Evolutionary conservation across 2,329 filamentous ascomycete species (phyloP).

Genomic region (Alternaria gaisen): DNA sequence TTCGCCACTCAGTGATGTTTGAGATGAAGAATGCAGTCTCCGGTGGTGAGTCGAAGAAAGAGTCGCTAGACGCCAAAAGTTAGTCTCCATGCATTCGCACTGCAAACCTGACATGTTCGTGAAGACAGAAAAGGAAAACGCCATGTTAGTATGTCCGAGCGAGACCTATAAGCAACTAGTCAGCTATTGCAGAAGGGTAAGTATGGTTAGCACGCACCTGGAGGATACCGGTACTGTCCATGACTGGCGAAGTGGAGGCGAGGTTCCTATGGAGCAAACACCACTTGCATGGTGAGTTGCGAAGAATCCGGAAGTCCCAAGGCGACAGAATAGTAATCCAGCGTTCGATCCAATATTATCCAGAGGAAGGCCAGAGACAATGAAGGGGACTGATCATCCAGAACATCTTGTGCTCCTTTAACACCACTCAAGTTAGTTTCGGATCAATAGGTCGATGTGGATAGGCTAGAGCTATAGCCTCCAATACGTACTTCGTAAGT

Average conservation of each 20-base stretch:
- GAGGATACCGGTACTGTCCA: conserved; percentile 9
- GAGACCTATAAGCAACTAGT: conserved; percentile 19
- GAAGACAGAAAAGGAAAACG: conserved; percentile 42
- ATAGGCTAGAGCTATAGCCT: conserved; percentile 38
- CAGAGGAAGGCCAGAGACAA: conserved; percentile 14
- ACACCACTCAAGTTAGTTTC: conserved; percentile 46
- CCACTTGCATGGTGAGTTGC: background rate
- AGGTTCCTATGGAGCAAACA: background rate
- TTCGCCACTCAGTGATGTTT: conserved; percentile 54
- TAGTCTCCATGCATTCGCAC: conserved; percentile 41
- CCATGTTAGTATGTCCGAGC: conserved; percentile 47
- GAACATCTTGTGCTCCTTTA: conserved; percentile 31
- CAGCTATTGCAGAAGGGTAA: conserved; percentile 15
- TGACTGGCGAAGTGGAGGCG: background rate
- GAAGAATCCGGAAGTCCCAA: background rate
- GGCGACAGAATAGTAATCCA: conserved; percentile 1
- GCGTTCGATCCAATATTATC: conserved; percentile 10
- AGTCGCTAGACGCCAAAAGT: conserved; percentile 51
- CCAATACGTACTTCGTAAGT: conserved; percentile 48
- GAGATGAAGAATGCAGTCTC: conserved; percentile 47
- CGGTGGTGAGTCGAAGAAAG: conserved; percentile 49
- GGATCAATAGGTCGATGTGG: conserved; percentile 36
- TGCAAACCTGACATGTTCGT: conserved; percentile 26
- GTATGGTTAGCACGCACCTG: conserved; percentile 27
- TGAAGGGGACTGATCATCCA: conserved; percentile 25